A percentile compares a stretch with the other conserved stretches of the same genome.
Evolutionary conservation across 2,329 filamentous ascomycete species (phyloP).

Genomic region (Diaporthe vexans): DNA sequence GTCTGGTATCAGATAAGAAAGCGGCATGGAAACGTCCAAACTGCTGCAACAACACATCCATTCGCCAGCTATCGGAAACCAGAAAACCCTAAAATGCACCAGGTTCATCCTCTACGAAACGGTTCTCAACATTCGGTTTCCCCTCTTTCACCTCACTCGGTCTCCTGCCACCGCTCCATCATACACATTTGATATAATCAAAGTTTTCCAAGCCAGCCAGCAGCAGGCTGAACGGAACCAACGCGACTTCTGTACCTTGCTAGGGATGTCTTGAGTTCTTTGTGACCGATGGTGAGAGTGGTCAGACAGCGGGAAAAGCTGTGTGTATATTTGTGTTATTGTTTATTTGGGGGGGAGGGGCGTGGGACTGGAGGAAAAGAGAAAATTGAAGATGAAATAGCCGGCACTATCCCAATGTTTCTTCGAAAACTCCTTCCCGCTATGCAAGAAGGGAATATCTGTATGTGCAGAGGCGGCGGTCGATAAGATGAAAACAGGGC

Average conservation of each 20-base stretch:
- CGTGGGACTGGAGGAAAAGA: not conserved
- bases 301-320: not conserved
- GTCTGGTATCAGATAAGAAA: not conserved
- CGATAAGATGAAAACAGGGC: not conserved
- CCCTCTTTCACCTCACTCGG: not conserved
- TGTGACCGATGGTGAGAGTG: not conserved
- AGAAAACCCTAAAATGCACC: conserved; percentile 1
- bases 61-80: conserved; percentile 13
- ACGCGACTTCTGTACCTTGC: not conserved
- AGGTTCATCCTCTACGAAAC: not conserved
- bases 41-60: conserved; percentile 21
- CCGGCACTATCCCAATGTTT: not conserved
- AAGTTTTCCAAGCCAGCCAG: not conserved
- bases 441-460: conserved; percentile 37
- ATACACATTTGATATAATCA: conserved; percentile 24
- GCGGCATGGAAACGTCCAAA: not conserved
- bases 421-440: conserved; percentile 36
- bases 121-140: not conserved
- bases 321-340: not conserved
- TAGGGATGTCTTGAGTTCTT: not conserved
- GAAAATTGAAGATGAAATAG: not conserved
- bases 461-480: conserved; percentile 35
- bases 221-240: not conserved
- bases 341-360: not conserved
- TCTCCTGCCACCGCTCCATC: not conserved